phyloP scores from a whole-genome alignment of 2,329 filamentous ascomycete genomes.

The Aurifilum marmelostoma region DNA sequence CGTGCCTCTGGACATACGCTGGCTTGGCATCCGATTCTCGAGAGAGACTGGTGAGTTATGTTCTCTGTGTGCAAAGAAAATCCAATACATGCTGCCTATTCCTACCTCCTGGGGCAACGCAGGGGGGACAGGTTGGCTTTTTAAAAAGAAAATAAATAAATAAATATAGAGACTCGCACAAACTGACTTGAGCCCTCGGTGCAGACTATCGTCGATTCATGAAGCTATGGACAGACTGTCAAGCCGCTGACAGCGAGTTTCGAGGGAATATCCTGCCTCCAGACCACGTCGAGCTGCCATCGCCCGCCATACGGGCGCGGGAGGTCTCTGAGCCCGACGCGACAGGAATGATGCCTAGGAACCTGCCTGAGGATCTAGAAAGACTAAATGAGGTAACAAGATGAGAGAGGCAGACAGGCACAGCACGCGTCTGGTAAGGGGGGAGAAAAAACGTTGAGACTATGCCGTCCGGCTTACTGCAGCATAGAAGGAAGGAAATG shows the following conservation, averaged over 20 bases:
- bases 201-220: conserved; percentile 52
- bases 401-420: background rate
- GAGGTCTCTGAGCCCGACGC: conserved; percentile 28
- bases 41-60: conserved; percentile 47
- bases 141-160: too few relatives aligned
- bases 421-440: background rate
- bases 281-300: conserved; percentile 51
- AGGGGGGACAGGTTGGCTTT: too few relatives aligned
- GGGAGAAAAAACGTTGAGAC: background rate
- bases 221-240: conserved; percentile 50
- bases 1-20: conserved; percentile 46
- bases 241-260: conserved; percentile 51
- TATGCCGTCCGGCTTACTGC: background rate
- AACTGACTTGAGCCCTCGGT: background rate
- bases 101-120: too few relatives aligned
- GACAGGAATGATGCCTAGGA: conserved; percentile 1
- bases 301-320: conserved; percentile 47
- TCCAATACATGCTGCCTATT: background rate
- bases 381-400: conserved; percentile 29
- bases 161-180: too few relatives aligned
- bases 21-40: conserved; percentile 55
- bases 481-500: background rate
- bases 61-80: background rate
- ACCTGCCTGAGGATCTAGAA: conserved; percentile 39
- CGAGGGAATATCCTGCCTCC: conserved; percentile 49